phyloP scores from a whole-genome alignment of 352 stramenopile genomes.

The Phytopythium cucurbitacearum region DNA sequence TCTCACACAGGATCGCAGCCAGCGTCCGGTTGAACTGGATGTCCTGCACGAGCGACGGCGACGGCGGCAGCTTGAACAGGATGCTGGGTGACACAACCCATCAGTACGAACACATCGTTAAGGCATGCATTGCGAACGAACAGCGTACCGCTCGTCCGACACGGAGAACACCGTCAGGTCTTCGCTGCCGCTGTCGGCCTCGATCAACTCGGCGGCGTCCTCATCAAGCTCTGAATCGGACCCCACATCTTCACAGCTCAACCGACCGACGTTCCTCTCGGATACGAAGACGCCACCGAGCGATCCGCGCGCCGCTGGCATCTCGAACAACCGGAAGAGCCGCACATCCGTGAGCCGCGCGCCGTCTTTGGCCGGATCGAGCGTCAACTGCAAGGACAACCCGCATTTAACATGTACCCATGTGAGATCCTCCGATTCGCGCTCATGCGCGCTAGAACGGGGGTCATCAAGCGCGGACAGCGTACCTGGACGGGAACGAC shows the following conservation, averaged over 20 bases:
- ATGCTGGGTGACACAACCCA: slow-evolving; percentile 2
- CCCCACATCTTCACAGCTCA: slow-evolving; percentile 1
- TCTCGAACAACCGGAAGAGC: slow-evolving; percentile 58
- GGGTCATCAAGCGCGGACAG: background rate
- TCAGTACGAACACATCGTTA: background rate
- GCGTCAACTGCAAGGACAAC: slow-evolving; percentile 27
- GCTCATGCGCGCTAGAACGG: background rate
- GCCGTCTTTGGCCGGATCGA: slow-evolving; percentile 39
- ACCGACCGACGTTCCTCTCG: slow-evolving; percentile 13
- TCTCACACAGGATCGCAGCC: slow-evolving; percentile 65
- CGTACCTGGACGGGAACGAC: slow-evolving; percentile 41
- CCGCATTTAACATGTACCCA: background rate
- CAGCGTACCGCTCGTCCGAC: slow-evolving; percentile 36
- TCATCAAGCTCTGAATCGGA: slow-evolving; percentile 32
- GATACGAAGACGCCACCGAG: slow-evolving; percentile 50
- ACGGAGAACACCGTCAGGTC: slow-evolving; percentile 51
- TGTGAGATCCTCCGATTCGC: background rate
- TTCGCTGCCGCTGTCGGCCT: slow-evolving; percentile 30
- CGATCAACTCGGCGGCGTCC: slow-evolving; percentile 28
- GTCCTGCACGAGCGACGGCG: slow-evolving; percentile 63
- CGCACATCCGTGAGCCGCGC: slow-evolving; percentile 41
- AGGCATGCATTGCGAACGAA: too few relatives aligned
- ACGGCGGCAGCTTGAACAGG: slow-evolving; percentile 50
- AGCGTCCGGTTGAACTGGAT: slow-evolving; percentile 53
- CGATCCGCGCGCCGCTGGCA: slow-evolving; percentile 12